These are phyloP conservation scores for Acacia pycnantha DNA, from an alignment of 331 rosid genomes.

Conservation along the genomic window DNA sequence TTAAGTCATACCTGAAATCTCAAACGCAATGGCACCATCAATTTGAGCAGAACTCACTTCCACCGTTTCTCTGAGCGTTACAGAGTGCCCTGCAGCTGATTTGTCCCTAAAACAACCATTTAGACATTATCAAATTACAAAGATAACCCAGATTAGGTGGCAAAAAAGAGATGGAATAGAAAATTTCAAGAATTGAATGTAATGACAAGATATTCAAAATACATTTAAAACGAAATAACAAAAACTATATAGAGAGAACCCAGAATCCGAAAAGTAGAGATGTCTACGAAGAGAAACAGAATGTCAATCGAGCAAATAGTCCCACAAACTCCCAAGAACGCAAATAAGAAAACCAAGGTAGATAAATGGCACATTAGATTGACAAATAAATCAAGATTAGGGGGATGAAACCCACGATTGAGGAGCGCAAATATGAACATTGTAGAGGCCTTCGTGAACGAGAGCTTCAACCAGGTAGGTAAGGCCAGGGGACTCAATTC, in stretches of 20 bases:
- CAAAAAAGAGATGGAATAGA: not conserved
- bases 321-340: not conserved
- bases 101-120: conserved; percentile 72
- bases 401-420: conserved; percentile 70
- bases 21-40: conserved; percentile 72
- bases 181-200: not conserved
- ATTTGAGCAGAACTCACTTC: conserved; percentile 69
- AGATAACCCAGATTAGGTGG: conserved; percentile 30
- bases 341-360: not conserved
- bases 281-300: not conserved
- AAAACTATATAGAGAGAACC: not conserved
- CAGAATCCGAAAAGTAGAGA: not conserved
- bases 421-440: conserved; percentile 94
- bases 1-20: conserved; percentile 71
- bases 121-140: conserved; percentile 34
- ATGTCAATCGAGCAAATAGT: not conserved
- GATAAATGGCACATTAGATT: not conserved
- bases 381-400: not conserved
- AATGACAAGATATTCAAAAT: not conserved
- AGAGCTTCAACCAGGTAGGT: conserved; percentile 77
- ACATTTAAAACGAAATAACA: not conserved
- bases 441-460: conserved; percentile 65
- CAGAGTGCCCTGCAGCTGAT: conserved; percentile 82
- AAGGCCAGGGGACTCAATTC: conserved; percentile 87
- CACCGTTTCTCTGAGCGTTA: conserved; percentile 77